Conservation (phyloP, 768 basidiomycete genomes). For the Termitomyces sp. region DNA sequence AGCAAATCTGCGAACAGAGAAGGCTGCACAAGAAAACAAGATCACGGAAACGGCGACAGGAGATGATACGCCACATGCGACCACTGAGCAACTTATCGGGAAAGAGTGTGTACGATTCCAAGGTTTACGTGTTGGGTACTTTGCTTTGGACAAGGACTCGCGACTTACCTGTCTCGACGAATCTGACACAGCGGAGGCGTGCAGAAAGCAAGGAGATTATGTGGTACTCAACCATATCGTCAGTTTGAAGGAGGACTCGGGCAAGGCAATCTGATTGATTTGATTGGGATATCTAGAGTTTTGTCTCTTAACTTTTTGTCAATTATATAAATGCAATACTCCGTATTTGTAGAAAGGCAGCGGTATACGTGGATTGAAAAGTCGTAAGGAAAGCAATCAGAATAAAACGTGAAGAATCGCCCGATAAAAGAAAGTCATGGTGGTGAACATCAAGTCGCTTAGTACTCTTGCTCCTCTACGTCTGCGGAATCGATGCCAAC, state of each 20-base stretch:
- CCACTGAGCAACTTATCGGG: constrained; percentile 75
- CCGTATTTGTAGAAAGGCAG: constrained; percentile 13
- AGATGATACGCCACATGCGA: constrained; percentile 65
- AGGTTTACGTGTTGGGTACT: constrained; percentile 92
- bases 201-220: constrained; percentile 63
- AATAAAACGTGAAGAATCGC: constrained; percentile 18
- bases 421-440: constrained; percentile 2
- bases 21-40: constrained; percentile 46
- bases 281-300: neutral
- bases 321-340: constrained; percentile 10
- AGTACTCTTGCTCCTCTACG: constrained; percentile 51
- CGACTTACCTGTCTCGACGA: constrained; percentile 60
- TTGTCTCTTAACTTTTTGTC: neutral
- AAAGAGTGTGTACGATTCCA: constrained; percentile 96
- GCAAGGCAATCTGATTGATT: constrained; percentile 43
- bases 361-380: constrained; percentile 16
- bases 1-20: constrained; percentile 54
- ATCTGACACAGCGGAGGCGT: constrained; percentile 32
- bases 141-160: constrained; percentile 87
- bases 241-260: constrained; percentile 89
- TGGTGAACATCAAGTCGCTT: constrained; percentile 16
- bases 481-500: constrained; percentile 53
- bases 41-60: constrained; percentile 21
- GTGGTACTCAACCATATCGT: constrained; percentile 90
- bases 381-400: constrained; percentile 13